Conservation (phyloP, 2,329 filamentous ascomycete genomes). For the Orbilia javanica region DNA sequence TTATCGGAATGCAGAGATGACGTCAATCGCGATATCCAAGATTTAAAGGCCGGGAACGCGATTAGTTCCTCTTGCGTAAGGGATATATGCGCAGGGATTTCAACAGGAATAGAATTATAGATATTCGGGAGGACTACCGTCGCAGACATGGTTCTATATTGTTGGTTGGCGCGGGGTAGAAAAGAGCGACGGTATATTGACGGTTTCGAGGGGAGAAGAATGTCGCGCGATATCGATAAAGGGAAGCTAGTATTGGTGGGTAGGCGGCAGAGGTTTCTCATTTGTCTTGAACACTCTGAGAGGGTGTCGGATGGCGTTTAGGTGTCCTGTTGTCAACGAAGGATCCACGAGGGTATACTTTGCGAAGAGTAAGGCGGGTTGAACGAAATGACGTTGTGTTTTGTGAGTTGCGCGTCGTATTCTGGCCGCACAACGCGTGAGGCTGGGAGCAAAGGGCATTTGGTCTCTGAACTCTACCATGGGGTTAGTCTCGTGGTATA, state of each 20-base stretch:
- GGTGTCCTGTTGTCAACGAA: no score
- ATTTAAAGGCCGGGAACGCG: slow-evolving; percentile 52
- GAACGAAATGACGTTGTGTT: no score
- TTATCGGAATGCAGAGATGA: slow-evolving; percentile 40
- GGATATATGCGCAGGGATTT: slow-evolving; percentile 35
- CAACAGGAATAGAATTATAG: slow-evolving; percentile 32
- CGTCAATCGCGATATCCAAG: slow-evolving; percentile 49
- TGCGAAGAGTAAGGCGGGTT: no score
- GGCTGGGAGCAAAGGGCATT: no score
- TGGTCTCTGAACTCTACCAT: no score
- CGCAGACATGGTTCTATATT: slow-evolving; percentile 24
- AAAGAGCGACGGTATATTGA: not conserved
- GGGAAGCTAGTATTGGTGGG: not conserved
- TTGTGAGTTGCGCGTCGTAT: no score
- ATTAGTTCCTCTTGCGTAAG: slow-evolving; percentile 24
- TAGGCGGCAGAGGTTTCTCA: not conserved
- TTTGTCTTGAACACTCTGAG: no score
- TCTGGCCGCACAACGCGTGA: no score
- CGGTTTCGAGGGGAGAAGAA: not conserved
- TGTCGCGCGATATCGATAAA: not conserved
- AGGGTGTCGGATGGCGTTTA: not conserved
- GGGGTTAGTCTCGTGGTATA: no score
- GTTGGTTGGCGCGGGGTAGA: not conserved
- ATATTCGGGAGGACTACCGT: slow-evolving; percentile 17
- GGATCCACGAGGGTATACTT: no score